These are phyloP conservation scores for Solanum aculeatissimum DNA, from an alignment of 305 asterid genomes.

Conservation along the genomic window DNA sequence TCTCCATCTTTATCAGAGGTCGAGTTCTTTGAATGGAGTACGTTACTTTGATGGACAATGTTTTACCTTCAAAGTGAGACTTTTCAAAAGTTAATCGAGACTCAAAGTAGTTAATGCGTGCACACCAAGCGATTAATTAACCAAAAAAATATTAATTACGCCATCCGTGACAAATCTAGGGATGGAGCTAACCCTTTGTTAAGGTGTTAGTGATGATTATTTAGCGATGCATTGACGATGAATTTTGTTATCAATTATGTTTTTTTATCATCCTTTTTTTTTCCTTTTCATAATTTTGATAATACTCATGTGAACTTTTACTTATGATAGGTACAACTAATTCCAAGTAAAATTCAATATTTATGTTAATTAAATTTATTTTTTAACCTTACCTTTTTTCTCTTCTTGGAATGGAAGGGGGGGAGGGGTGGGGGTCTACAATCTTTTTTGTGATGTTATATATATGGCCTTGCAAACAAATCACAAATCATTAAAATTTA, in stretches of 20 bases:
- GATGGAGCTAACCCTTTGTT: too few relatives aligned
- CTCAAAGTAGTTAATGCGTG: neutral
- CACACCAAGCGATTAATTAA: neutral
- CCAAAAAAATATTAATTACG: too few relatives aligned
- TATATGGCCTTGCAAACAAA: neutral
- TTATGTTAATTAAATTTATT: neutral
- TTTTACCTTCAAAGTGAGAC: too few relatives aligned
- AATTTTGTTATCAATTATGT: too few relatives aligned
- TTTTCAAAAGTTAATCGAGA: neutral
- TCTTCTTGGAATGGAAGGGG: neutral
- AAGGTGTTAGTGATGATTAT: neutral
- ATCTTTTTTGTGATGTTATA: neutral
- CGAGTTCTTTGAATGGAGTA: accelerated
- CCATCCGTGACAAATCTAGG: too few relatives aligned
- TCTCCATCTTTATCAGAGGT: neutral
- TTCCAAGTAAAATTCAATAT: neutral
- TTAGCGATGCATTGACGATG: too few relatives aligned
- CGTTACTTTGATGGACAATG: neutral
- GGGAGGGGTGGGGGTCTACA: neutral
- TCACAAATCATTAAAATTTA: neutral
- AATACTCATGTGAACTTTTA: neutral
- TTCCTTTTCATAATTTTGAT: too few relatives aligned
- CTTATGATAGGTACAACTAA: too few relatives aligned
- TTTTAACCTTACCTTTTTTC: neutral
- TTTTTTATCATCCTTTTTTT: too few relatives aligned